A percentile compares a stretch with the other conserved stretches of the same genome.
These are phyloP conservation scores for Stagonosporopsis chrysanthemi DNA, from an alignment of 2,329 filamentous ascomycete genomes.

Conservation along the genomic window DNA sequence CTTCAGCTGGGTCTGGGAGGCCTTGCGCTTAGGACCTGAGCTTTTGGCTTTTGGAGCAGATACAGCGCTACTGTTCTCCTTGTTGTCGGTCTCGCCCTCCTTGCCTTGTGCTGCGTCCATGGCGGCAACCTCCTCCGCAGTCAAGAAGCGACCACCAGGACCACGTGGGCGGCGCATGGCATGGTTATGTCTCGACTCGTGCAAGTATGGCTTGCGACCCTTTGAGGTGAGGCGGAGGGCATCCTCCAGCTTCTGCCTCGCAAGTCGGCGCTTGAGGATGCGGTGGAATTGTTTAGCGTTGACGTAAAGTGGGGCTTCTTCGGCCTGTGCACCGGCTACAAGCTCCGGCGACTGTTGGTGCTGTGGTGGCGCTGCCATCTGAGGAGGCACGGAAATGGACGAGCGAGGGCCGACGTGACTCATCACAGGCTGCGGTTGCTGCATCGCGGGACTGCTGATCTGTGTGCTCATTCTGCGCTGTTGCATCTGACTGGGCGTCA, in stretches of 20 bases:
- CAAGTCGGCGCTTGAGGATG: constrained; percentile 92
- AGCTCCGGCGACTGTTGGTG: constrained; percentile 82
- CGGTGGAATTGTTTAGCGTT: constrained; percentile 99
- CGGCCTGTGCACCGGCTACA: constrained; percentile 68
- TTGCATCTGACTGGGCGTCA: constrained; percentile 46
- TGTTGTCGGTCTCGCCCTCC: constrained; percentile 46
- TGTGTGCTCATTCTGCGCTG: constrained; percentile 53
- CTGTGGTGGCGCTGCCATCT: constrained; percentile 67
- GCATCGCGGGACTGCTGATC: constrained; percentile 59
- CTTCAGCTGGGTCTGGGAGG: constrained; percentile 40
- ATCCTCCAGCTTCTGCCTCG: constrained; percentile 92
- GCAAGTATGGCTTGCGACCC: constrained; percentile 93
- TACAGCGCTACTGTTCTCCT: constrained; percentile 48
- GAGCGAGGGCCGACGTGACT: constrained; percentile 68
- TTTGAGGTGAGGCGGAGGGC: constrained; percentile 91
- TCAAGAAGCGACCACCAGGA: constrained; percentile 93
- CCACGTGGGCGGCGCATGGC: constrained; percentile 95
- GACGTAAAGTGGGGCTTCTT: constrained; percentile 95
- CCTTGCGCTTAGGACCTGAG: constrained; percentile 44
- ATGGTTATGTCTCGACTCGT: constrained; percentile 97
- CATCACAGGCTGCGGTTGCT: constrained; percentile 78
- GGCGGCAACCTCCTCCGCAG: constrained; percentile 90
- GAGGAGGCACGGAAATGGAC: constrained; percentile 57
- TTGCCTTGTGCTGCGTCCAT: constrained; percentile 66
- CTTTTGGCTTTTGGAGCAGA: constrained; percentile 29